Evolutionary conservation across 176 grass and related monocot genomes (phyloP), one percentile per base, ranked within the genome.

Genomic region (Guadua angustifolia): DNA sequence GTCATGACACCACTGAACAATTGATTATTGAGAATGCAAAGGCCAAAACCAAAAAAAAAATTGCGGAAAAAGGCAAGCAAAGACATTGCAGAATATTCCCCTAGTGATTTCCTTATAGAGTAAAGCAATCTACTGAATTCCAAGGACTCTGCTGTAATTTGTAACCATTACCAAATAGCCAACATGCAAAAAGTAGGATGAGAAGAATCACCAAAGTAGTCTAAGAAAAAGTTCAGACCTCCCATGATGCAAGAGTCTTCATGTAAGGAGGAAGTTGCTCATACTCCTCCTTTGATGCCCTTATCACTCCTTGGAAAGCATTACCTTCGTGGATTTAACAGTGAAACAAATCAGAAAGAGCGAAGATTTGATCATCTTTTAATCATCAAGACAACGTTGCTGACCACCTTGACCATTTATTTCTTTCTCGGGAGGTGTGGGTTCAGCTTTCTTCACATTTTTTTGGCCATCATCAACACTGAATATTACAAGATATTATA

Each of bases 211-310:
- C 13, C 29, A 52, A 13, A 13, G 13, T 70, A 77, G 11, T 59
- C 42, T 87, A 36, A 5, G 79, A 35, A 45, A 69, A 57, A 89
- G 65, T 45, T 17, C 60, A 52, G 73, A 98, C 95, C 92, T 95
- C 91, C 92, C 93, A 95, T 35, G 95, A 88, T 51, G 89, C 95
- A 21, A 98, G 85, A 71, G 82, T 83, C 80, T 88, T 95, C 90
- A 98, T 88, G 71, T 88, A 98, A 40, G 89, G 60, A 60, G 95
- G 95, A 70, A 98, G 80, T 57, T 88, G 57, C 62, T 95, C 92
- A 46, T 93, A 98, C 13, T 86, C 84, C 75, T 79, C 88, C 80
- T 85, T 88, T 3, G 89, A 86, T 35, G 70, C 79, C 66, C 35
- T 90, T 63, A 98, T 86, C 47, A 72, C 66, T 78, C 35, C 81